Conservation (phyloP, 2,329 filamentous ascomycete genomes). For the Didymella arachidicola region DNA sequence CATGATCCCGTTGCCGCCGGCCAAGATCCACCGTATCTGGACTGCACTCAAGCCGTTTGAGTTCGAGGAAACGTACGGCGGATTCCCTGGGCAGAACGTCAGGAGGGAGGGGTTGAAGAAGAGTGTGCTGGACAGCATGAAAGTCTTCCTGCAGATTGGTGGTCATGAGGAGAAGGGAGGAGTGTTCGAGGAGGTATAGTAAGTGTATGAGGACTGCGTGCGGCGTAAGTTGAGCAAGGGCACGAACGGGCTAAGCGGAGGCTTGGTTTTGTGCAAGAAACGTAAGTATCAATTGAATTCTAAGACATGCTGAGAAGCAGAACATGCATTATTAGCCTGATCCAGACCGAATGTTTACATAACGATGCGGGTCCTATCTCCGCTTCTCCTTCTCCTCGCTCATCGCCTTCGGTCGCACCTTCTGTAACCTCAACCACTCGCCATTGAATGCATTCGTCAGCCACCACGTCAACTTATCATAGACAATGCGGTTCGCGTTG, state of each 20-base stretch:
- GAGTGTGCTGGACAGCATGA: constrained; percentile 76
- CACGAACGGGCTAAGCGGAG: background rate
- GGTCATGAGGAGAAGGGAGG: constrained; percentile 55
- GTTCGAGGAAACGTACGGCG: constrained; percentile 73
- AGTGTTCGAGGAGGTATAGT: constrained; percentile 44
- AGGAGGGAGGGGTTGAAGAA: constrained; percentile 63
- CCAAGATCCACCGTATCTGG: constrained; percentile 74
- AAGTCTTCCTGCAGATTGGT: constrained; percentile 69
- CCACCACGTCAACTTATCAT: constrained; percentile 89
- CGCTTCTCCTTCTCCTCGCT: constrained; percentile 30
- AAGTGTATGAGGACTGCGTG: background rate
- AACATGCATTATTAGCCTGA: background rate
- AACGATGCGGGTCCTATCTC: constrained; percentile 15
- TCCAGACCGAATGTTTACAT: background rate
- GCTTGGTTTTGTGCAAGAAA: background rate
- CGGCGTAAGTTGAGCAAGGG: background rate
- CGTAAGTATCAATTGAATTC: background rate
- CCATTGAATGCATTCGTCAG: constrained; percentile 97
- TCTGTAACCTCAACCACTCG: constrained; percentile 76
- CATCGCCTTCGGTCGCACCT: constrained; percentile 58
- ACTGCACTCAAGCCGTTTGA: constrained; percentile 66
- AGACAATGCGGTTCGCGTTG: constrained; percentile 88
- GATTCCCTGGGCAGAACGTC: constrained; percentile 71
- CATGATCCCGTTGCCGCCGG: constrained; percentile 71
- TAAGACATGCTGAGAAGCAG: background rate